A percentile compares a stretch with the other conserved stretches of the same genome.
phyloP scores from a whole-genome alignment of 345 rosid species.

The Eucalyptus urophylla region DNA sequence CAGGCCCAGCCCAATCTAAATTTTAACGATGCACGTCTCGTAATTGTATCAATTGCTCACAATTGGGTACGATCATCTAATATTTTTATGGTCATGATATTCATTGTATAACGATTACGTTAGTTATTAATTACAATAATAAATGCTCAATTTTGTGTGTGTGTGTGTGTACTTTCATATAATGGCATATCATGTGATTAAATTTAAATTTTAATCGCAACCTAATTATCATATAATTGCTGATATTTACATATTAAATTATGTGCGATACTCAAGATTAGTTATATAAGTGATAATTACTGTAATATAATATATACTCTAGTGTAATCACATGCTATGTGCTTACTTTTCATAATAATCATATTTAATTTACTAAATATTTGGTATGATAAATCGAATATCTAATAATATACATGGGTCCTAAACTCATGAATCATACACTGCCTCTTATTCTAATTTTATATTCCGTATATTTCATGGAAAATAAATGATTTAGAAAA shows the following conservation, averaged over 20 bases:
- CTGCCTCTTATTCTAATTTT: background rate
- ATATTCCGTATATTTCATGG: too few relatives aligned
- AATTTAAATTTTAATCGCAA: too few relatives aligned
- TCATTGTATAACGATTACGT: background rate
- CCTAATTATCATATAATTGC: background rate
- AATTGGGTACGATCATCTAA: background rate
- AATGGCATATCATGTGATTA: background rate
- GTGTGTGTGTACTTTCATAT: background rate
- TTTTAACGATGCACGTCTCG: background rate
- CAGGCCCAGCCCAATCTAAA: background rate
- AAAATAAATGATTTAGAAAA: too few relatives aligned
- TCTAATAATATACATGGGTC: background rate
- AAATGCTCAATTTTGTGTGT: background rate
- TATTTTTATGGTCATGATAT: background rate
- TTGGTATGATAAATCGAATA: background rate
- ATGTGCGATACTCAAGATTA: accelerated
- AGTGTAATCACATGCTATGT: background rate
- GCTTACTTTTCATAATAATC: background rate
- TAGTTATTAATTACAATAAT: too few relatives aligned
- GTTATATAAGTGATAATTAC: background rate
- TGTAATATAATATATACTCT: too few relatives aligned
- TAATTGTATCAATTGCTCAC: background rate
- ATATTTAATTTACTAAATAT: background rate
- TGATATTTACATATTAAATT: background rate
- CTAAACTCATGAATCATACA: background rate